Conservation (phyloP, 73 alveolate species). For the Durusdinium trenchii region DNA sequence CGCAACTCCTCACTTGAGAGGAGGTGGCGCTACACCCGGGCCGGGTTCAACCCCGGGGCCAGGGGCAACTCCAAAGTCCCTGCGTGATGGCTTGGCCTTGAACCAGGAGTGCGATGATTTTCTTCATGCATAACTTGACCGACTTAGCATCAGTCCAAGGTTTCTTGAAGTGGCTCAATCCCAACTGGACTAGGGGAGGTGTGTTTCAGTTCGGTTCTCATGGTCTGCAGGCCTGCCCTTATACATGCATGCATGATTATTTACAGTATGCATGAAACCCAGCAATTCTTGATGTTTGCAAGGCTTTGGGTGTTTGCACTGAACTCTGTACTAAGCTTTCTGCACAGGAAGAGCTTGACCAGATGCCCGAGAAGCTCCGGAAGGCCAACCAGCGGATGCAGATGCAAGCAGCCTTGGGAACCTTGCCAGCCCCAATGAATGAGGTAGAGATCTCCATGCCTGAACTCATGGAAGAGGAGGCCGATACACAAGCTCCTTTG, state of each 20-base stretch:
- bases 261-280: too few species aligned
- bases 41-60: slow-evolving; percentile 47
- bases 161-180: too few species aligned
- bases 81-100: slow-evolving; percentile 96
- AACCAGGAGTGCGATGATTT: slow-evolving; percentile 84
- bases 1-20: slow-evolving; percentile 44
- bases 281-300: too few species aligned
- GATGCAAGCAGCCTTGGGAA: slow-evolving; percentile 86
- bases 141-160: too few species aligned
- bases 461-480: slow-evolving; percentile 96
- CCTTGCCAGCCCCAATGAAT: slow-evolving; percentile 98
- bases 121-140: too few species aligned
- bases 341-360: slow-evolving; percentile 71
- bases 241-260: too few species aligned
- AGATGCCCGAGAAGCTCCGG: slow-evolving; percentile 83
- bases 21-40: slow-evolving; percentile 24
- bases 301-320: too few species aligned
- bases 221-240: too few species aligned
- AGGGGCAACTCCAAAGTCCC: slow-evolving; percentile 32
- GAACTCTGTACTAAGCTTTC: too few species aligned
- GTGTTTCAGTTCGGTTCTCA: too few species aligned
- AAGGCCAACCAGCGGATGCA: slow-evolving; percentile 86
- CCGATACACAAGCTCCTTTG: slow-evolving; percentile 6
- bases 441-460: slow-evolving; percentile 96
- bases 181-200: too few species aligned